Percentiles rank a stretch among this genome's conserved stretches.
Evolutionary conservation across 768 basidiomycete genomes (phyloP).

Genomic region (Tephrocybe sp.): DNA sequence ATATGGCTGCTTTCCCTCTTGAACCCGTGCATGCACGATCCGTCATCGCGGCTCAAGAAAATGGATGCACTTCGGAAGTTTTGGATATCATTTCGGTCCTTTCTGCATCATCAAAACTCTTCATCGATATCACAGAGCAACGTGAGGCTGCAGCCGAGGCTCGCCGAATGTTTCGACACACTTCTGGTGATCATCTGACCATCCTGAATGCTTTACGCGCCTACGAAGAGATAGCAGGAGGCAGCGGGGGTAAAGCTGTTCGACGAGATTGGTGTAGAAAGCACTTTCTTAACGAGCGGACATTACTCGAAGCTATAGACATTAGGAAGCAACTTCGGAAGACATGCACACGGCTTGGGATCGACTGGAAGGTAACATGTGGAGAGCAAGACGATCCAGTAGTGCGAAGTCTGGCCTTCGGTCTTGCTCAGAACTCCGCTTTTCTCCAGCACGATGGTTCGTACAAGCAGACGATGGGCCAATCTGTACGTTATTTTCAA

Average conservation of each 20-base stretch:
- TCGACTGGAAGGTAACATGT: constrained; percentile 60
- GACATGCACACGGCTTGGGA: constrained; percentile 56
- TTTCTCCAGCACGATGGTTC: constrained; percentile 81
- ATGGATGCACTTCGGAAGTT: constrained; percentile 75
- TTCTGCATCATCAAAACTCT: constrained; percentile 78
- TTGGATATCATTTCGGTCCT: constrained; percentile 84
- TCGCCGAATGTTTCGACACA: constrained; percentile 77
- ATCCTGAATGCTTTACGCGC: constrained; percentile 82
- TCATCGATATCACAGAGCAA: constrained; percentile 73
- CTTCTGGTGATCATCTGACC: constrained; percentile 89
- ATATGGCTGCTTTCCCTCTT: constrained; percentile 92
- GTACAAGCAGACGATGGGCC: constrained; percentile 83
- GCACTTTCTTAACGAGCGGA: constrained; percentile 81
- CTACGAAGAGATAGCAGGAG: constrained; percentile 66
- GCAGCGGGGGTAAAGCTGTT: constrained; percentile 42
- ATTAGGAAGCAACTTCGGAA: constrained; percentile 78
- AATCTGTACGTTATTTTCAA: constrained; percentile 43
- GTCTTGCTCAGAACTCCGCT: constrained; percentile 82
- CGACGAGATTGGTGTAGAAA: constrained; percentile 80
- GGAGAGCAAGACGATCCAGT: constrained; percentile 70
- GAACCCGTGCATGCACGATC: constrained; percentile 82
- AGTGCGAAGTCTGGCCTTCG: constrained; percentile 69
- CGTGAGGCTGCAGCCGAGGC: constrained; percentile 73
- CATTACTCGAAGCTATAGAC: constrained; percentile 73
- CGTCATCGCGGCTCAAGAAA: constrained; percentile 72